phyloP scores from a whole-genome alignment of 768 basidiomycete species.

The Trichaptum fuscoviolaceum region DNA sequence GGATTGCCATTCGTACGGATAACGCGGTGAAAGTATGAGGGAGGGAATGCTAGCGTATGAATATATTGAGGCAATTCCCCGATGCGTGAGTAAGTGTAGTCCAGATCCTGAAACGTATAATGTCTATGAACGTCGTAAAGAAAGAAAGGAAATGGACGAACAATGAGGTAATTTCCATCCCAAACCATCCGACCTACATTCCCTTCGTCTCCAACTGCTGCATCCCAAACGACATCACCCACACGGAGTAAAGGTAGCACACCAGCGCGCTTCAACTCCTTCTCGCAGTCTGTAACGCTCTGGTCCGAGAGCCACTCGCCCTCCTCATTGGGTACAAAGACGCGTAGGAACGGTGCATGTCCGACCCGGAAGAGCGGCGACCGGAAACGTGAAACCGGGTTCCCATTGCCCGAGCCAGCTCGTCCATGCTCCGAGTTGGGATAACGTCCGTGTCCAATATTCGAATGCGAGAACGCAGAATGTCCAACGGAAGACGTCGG shows the following conservation, averaged over 20 bases:
- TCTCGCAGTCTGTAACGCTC: slow-evolving; percentile 78
- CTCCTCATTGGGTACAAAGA: slow-evolving; percentile 82
- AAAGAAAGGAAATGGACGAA: slow-evolving; percentile 34
- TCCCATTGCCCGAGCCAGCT: slow-evolving; percentile 9
- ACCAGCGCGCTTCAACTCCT: slow-evolving; percentile 67
- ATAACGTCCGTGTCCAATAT: slow-evolving; percentile 25
- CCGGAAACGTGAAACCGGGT: slow-evolving; percentile 34
- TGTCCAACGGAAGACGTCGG: slow-evolving; percentile 42
- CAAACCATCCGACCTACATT: slow-evolving; percentile 80
- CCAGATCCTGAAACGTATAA: slow-evolving; percentile 56
- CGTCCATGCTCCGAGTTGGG: slow-evolving; percentile 17
- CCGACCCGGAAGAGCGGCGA: slow-evolving; percentile 68
- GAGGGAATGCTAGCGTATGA: slow-evolving; percentile 74
- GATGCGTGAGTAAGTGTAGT: slow-evolving; percentile 70
- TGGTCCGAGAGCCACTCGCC: slow-evolving; percentile 83
- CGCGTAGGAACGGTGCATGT: slow-evolving; percentile 71
- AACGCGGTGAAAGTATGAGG: slow-evolving; percentile 86
- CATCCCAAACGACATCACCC: slow-evolving; percentile 85
- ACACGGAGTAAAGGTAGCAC: slow-evolving; percentile 56
- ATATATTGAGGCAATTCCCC: slow-evolving; percentile 80
- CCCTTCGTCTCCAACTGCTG: slow-evolving; percentile 80
- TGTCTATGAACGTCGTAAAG: slow-evolving; percentile 8
- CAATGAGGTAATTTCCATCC: slow-evolving; percentile 87
- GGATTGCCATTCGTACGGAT: slow-evolving; percentile 48
- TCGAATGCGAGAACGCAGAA: slow-evolving; percentile 34